phyloP scores from a whole-genome alignment of 768 basidiomycete genomes.

The Cubamyces sp. region DNA sequence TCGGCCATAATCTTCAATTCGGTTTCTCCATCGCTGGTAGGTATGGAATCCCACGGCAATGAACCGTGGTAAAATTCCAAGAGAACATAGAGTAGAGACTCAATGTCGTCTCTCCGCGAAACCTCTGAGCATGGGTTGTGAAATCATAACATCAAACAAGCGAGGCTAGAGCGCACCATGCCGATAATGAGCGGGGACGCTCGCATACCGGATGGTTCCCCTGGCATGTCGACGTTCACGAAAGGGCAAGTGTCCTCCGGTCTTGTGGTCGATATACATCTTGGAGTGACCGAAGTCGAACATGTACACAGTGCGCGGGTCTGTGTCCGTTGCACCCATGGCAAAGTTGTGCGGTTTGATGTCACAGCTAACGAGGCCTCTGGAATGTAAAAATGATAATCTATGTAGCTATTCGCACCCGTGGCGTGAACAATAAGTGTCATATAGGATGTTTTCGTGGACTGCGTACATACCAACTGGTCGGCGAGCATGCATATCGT shows the following conservation, averaged over 20 bases:
- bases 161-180: conserved; percentile 16
- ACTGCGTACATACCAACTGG: conserved; percentile 31
- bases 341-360: conserved; percentile 32
- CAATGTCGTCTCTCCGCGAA: conserved; percentile 33
- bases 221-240: conserved; percentile 5
- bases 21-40: conserved; percentile 1
- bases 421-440: not conserved
- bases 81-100: conserved; percentile 28
- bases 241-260: conserved; percentile 27
- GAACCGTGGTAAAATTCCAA: conserved; percentile 30
- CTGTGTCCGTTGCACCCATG: conserved; percentile 16
- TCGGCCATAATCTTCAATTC: conserved; percentile 18
- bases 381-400: conserved; percentile 26
- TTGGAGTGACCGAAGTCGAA: conserved; percentile 30
- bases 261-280: conserved; percentile 18
- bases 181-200: conserved; percentile 17
- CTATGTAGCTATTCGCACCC: conserved; percentile 20
- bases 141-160: too few species aligned
- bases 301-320: conserved; percentile 16
- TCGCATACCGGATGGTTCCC: conserved; percentile 26
- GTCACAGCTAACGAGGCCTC: conserved; percentile 29
- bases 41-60: conserved; percentile 32
- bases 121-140: conserved; percentile 21
- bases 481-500: conserved; percentile 31
- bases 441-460: not conserved